Evolutionary conservation across 2,329 filamentous ascomycete genomes (phyloP).

Genomic region (Dryadomyces quercivorus): DNA sequence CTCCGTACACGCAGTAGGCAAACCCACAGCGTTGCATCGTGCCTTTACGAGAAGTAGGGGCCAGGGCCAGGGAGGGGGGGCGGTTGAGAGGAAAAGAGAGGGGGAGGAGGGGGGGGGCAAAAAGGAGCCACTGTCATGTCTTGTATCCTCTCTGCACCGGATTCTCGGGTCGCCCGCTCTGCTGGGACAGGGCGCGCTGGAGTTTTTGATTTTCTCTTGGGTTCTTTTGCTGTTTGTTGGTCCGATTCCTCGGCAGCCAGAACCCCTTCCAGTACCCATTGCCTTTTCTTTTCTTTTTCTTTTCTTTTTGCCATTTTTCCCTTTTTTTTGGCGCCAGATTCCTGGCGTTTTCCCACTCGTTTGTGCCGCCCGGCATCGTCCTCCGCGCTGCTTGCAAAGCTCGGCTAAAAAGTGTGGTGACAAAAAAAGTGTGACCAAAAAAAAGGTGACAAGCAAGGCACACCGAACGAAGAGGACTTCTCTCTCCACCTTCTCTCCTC

Average conservation of each 20-base stretch:
- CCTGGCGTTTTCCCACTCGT: too few relatives aligned
- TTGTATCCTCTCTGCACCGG: background rate
- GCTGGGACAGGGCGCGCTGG: background rate
- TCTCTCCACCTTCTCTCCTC: too few relatives aligned
- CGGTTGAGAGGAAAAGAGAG: background rate
- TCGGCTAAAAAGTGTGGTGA: too few relatives aligned
- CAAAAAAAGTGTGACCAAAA: too few relatives aligned
- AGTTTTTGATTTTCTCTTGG: background rate
- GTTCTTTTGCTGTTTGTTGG: background rate
- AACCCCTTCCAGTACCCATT: background rate
- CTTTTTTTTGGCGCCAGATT: too few relatives aligned
- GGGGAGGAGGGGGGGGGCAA: background rate
- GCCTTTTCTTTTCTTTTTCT: background rate
- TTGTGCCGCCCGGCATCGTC: too few relatives aligned
- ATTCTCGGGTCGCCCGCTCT: background rate
- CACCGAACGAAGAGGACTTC: too few relatives aligned
- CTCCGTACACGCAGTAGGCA: background rate
- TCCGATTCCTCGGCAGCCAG: too few relatives aligned
- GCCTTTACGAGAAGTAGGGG: background rate
- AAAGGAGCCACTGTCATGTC: background rate
- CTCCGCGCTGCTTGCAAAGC: too few relatives aligned
- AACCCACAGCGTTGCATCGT: background rate
- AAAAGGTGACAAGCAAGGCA: too few relatives aligned
- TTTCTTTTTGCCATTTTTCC: background rate
- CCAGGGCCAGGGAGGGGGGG: background rate